These are phyloP conservation scores for Primulina huaijiensis DNA, from an alignment of 257 asterid genomes.

Conservation along the genomic window DNA sequence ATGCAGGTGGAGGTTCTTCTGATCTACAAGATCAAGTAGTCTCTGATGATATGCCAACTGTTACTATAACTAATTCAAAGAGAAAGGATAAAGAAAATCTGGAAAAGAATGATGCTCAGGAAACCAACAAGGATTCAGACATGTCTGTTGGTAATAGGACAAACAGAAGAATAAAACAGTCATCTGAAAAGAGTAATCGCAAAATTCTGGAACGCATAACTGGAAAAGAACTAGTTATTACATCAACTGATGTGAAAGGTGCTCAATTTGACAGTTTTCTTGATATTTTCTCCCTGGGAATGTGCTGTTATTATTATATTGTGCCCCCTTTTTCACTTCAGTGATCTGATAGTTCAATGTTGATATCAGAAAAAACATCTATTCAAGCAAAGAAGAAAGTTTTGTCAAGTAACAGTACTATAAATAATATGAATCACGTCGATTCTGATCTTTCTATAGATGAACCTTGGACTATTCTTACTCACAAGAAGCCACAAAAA, in stretches of 20 bases:
- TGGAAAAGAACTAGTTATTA: slow-evolving; percentile 41
- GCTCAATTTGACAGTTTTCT: slow-evolving; percentile 12
- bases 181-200: slow-evolving; percentile 22
- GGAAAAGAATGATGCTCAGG: slow-evolving; percentile 26
- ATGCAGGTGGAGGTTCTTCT: slow-evolving; percentile 36
- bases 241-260: slow-evolving; percentile 50
- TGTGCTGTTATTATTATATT: not conserved
- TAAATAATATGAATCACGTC: slow-evolving; percentile 32
- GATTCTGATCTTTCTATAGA: slow-evolving; percentile 31
- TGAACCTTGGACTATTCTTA: slow-evolving; percentile 89
- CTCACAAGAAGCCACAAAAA: slow-evolving; percentile 87
- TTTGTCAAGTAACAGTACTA: slow-evolving; percentile 34
- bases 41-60: slow-evolving; percentile 29
- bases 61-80: slow-evolving; percentile 29
- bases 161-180: slow-evolving; percentile 37
- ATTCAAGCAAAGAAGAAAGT: slow-evolving; percentile 41
- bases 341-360: not conserved
- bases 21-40: slow-evolving; percentile 26
- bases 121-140: slow-evolving; percentile 17
- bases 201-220: slow-evolving; percentile 20
- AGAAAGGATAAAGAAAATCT: slow-evolving; percentile 35
- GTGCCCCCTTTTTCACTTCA: slow-evolving; percentile 8
- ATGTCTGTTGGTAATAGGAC: slow-evolving; percentile 37
- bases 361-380: slow-evolving; percentile 42
- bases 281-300: slow-evolving; percentile 7